Base-by-base conservation (phyloP, 2,329 filamentous ascomycete species). In the Diaporthe citri region DNA sequence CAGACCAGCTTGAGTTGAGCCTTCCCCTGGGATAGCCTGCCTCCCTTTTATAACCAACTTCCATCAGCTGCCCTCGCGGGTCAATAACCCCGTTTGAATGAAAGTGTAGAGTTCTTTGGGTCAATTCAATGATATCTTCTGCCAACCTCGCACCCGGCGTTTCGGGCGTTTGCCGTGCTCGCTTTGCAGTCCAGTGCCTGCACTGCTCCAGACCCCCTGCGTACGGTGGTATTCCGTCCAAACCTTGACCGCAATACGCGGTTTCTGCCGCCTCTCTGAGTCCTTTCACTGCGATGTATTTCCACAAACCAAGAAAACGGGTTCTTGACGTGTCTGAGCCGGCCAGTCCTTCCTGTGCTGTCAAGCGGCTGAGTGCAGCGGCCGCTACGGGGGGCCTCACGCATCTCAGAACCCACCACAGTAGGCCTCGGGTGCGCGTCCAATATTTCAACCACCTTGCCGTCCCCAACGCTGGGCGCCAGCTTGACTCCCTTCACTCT, bases 341-440 rank as follows among this genome's bases (percentile, higher is more conserved):
- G 39, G 55, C 51, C 31, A 51, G 22, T 25, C 43, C 20, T 52
- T 46, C 22, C 69, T 22, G 57, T 20, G 34, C 43, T 39, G 43
- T 25, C 34, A 28, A 28, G 46, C 55, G 57, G 57, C 48, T 59
- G 67, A 28, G 31, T 64, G 70, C 57, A 55, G 70, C 20, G 15
- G 10, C 34, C 20, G 28, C 43, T 15, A n/a, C 9, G 5, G 41
- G 12, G 20, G 55, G 73, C 73, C 73, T 74, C 73, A 48, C 59
- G 73, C 73, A 72, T 67, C 28, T 46, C 20, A 34, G 15, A 43
- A 43, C 25, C 55, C 39, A n/a, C 48, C 39, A n/a, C 48, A 64
- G n/a, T 12, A 25, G 51, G 31, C 41, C 17, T 48, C 36, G 25
- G 20, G 36, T 15, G 8, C 34, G 34, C 56, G 7, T 41, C 25